Conservation (phyloP, 106 monocot genomes). For the Phalaenopsis equestris region DNA sequence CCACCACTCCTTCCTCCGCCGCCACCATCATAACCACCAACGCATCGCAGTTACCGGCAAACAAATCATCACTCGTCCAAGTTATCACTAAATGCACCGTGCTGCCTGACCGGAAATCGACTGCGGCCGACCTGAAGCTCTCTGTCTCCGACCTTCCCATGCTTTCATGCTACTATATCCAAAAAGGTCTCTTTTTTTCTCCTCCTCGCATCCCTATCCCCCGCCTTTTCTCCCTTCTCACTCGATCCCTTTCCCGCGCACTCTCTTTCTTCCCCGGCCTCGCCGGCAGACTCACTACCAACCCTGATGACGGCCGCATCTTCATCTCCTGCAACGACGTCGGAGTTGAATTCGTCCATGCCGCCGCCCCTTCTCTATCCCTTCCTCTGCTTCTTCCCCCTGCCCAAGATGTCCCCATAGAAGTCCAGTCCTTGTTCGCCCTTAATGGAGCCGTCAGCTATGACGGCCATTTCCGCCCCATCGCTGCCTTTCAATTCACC, state of each 20-base stretch:
- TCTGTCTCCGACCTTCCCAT: conserved; percentile 86
- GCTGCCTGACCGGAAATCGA: conserved; percentile 36
- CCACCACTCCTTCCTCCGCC: not conserved
- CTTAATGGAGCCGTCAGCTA: conserved; percentile 54
- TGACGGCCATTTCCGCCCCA: conserved; percentile 66
- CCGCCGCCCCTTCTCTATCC: conserved; percentile 32
- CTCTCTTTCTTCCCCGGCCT: conserved; percentile 65
- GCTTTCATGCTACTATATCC: conserved; percentile 94
- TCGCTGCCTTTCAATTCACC: conserved; percentile 73
- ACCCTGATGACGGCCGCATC: conserved; percentile 33
- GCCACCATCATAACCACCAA: not conserved
- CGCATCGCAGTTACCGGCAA: not conserved
- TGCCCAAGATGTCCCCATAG: conserved; percentile 38
- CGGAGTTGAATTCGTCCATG: conserved; percentile 62
- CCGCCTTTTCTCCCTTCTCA: conserved; percentile 35
- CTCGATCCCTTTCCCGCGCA: conserved; percentile 46
- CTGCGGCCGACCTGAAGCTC: conserved; percentile 38
- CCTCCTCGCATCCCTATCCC: conserved; percentile 21
- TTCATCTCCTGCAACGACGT: conserved; percentile 56
- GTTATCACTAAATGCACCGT: conserved; percentile 32
- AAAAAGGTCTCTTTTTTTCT: conserved; percentile 80
- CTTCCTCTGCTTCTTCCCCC: conserved; percentile 27
- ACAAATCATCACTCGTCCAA: not conserved
- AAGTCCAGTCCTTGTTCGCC: conserved; percentile 50
- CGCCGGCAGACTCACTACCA: conserved; percentile 67